phyloP scores from a whole-genome alignment of 306 rosid species.

The Cucurbita moschata region DNA sequence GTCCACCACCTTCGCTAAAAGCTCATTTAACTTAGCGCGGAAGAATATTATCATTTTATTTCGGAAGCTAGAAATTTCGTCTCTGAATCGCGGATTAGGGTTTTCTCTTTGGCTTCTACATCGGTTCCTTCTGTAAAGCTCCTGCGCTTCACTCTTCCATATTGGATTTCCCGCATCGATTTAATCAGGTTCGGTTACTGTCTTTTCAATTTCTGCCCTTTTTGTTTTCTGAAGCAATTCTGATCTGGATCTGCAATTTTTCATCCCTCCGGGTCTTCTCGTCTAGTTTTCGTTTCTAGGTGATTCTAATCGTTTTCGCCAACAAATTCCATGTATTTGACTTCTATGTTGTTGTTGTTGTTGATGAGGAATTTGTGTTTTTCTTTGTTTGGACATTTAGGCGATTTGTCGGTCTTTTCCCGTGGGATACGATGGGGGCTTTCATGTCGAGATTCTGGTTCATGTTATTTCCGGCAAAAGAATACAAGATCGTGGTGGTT shows the following conservation, averaged over 20 bases:
- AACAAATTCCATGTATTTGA: not conserved
- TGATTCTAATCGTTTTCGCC: not conserved
- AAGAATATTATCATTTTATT: not conserved
- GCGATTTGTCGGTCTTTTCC: not conserved
- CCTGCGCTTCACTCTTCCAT: not conserved
- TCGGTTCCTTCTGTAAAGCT: not conserved
- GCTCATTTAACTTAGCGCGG: not conserved
- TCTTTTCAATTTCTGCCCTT: not conserved
- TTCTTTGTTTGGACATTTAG: slow-evolving; percentile 10
- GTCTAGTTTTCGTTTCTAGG: not conserved
- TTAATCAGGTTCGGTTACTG: not conserved
- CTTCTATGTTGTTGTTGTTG: not conserved
- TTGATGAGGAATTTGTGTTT: not conserved
- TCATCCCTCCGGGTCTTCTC: not conserved
- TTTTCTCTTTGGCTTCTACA: not conserved
- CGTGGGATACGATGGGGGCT: slow-evolving; percentile 50
- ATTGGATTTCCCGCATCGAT: not conserved
- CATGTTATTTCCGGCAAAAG: slow-evolving; percentile 86
- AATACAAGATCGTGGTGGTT: slow-evolving; percentile 87
- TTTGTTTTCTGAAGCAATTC: not conserved
- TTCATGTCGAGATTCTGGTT: slow-evolving; percentile 71
- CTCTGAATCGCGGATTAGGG: slow-evolving; percentile 5
- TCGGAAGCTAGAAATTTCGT: not conserved
- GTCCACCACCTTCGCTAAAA: not conserved
- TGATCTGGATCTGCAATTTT: slow-evolving; percentile 4